Percentiles rank a stretch among this genome's conserved stretches.
These are phyloP conservation scores for Thelonectria discophora DNA, from an alignment of 2,329 filamentous ascomycete genomes.

Conservation along the genomic window DNA sequence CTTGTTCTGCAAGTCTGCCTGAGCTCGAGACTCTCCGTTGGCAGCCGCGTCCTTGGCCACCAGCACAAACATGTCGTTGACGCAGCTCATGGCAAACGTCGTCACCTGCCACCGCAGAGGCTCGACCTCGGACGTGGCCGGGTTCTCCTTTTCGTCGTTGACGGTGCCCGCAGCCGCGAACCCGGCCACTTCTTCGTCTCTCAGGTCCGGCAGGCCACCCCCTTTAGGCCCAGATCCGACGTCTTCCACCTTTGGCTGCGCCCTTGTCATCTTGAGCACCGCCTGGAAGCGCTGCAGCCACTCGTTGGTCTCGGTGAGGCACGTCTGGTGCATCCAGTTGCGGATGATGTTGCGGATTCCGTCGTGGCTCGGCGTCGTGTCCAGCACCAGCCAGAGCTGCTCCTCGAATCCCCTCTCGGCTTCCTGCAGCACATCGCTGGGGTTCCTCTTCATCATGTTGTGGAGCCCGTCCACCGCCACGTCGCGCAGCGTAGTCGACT, in stretches of 20 bases:
- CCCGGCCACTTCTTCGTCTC: conserved; percentile 96
- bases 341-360: conserved; percentile 86
- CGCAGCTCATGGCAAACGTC: conserved; percentile 89
- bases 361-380: conserved; percentile 77
- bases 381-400: conserved; percentile 88
- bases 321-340: conserved; percentile 94
- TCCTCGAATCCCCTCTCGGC: conserved; percentile 86
- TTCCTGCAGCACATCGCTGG: conserved; percentile 80
- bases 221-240: conserved; percentile 54
- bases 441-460: conserved; percentile 93
- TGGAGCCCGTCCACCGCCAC: conserved; percentile 89
- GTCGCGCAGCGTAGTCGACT: conserved; percentile 74
- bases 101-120: conserved; percentile 94
- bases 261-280: conserved; percentile 86
- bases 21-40: conserved; percentile 80
- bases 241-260: conserved; percentile 66
- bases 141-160: conserved; percentile 64
- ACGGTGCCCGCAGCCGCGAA: conserved; percentile 80
- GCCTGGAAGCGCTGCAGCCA: conserved; percentile 92
- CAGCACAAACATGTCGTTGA: conserved; percentile 82
- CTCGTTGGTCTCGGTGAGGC: conserved; percentile 77
- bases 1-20: conserved; percentile 79
- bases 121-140: conserved; percentile 74
- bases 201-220: conserved; percentile 75
- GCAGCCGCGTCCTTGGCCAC: conserved; percentile 81